These are phyloP conservation scores for Colletotrichum filicis DNA, from an alignment of 2,329 filamentous ascomycete genomes.

Conservation along the genomic window DNA sequence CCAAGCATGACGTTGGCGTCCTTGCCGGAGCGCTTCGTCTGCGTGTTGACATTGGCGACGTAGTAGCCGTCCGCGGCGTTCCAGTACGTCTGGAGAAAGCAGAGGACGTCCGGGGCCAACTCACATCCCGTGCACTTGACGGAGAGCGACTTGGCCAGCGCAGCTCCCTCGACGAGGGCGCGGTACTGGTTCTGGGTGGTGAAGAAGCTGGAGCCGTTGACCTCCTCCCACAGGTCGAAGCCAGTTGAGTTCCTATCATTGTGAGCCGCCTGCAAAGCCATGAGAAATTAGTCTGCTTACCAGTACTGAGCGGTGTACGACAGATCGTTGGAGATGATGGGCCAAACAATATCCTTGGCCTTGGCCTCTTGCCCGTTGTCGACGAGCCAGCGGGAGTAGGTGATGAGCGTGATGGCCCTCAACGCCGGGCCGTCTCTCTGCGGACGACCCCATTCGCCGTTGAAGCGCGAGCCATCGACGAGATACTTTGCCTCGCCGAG, in stretches of 20 bases:
- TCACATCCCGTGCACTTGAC: slow-evolving; percentile 61
- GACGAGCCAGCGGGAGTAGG: slow-evolving; percentile 64
- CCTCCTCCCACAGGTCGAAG: slow-evolving; percentile 72
- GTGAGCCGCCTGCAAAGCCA: neutral
- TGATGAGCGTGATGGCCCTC: slow-evolving; percentile 65
- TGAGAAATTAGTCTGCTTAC: slow-evolving; percentile 36
- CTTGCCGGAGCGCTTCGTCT: slow-evolving; percentile 61
- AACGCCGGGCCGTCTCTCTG: slow-evolving; percentile 70
- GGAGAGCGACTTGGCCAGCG: slow-evolving; percentile 61
- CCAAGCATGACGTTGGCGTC: slow-evolving; percentile 66
- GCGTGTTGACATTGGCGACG: slow-evolving; percentile 61
- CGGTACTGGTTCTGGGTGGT: slow-evolving; percentile 66
- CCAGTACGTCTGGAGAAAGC: slow-evolving; percentile 68
- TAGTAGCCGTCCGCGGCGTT: slow-evolving; percentile 60
- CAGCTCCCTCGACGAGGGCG: slow-evolving; percentile 58
- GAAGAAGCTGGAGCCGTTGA: slow-evolving; percentile 68
- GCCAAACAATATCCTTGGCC: slow-evolving; percentile 60
- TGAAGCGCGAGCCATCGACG: slow-evolving; percentile 60
- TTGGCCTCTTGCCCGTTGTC: slow-evolving; percentile 52
- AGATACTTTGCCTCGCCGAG: slow-evolving; percentile 68
- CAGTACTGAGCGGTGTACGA: slow-evolving; percentile 65
- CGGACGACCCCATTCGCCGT: slow-evolving; percentile 66
- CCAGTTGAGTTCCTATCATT: slow-evolving; percentile 58
- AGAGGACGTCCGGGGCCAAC: slow-evolving; percentile 61
- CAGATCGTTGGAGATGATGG: slow-evolving; percentile 66